Percentiles rank a stretch among this genome's conserved stretches.
Evolutionary conservation across 2,329 filamentous ascomycete genomes (phyloP).

Genomic region (Beauveria bassiana): DNA sequence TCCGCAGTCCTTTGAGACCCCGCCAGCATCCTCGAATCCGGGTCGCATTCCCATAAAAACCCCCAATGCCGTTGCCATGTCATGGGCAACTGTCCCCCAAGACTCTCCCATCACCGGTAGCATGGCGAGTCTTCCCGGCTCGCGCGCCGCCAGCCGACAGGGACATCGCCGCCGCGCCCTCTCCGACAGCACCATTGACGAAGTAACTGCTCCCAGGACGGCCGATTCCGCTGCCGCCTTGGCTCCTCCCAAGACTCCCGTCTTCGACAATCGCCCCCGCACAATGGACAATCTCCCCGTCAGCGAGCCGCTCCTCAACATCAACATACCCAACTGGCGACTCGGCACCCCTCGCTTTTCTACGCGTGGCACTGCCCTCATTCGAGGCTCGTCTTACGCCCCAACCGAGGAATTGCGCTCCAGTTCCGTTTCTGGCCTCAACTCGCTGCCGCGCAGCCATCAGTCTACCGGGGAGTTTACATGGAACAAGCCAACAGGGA

Average conservation of each 20-base stretch:
- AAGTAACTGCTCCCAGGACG: conserved; percentile 44
- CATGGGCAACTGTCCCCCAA: conserved; percentile 37
- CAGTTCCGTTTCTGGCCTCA: conserved; percentile 47
- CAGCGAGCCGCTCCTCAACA: conserved; percentile 52
- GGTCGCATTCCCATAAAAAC: conserved; percentile 23
- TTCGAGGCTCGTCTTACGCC: conserved; percentile 74
- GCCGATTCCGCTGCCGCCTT: conserved; percentile 62
- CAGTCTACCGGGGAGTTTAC: conserved; percentile 20
- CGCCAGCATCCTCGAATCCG: conserved; percentile 17
- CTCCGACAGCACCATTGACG: conserved; percentile 71
- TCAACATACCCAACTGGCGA: conserved; percentile 76
- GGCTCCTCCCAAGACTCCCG: conserved; percentile 62
- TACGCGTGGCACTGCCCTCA: conserved; percentile 62
- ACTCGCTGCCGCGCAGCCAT: conserved; percentile 27
- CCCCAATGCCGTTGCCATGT: not conserved
- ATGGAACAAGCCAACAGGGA: not conserved
- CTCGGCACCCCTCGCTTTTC: conserved; percentile 79
- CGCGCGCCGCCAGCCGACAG: conserved; percentile 17
- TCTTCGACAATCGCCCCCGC: conserved; percentile 50
- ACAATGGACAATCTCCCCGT: conserved; percentile 49
- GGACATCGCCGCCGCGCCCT: conserved; percentile 52
- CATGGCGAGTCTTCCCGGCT: conserved; percentile 26
- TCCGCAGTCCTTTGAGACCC: conserved; percentile 49
- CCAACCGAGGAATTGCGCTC: conserved; percentile 64
- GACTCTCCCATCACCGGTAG: conserved; percentile 29